These are phyloP conservation scores for Aspergillus hortae DNA, from an alignment of 2,329 filamentous ascomycete species.

Conservation along the genomic window DNA sequence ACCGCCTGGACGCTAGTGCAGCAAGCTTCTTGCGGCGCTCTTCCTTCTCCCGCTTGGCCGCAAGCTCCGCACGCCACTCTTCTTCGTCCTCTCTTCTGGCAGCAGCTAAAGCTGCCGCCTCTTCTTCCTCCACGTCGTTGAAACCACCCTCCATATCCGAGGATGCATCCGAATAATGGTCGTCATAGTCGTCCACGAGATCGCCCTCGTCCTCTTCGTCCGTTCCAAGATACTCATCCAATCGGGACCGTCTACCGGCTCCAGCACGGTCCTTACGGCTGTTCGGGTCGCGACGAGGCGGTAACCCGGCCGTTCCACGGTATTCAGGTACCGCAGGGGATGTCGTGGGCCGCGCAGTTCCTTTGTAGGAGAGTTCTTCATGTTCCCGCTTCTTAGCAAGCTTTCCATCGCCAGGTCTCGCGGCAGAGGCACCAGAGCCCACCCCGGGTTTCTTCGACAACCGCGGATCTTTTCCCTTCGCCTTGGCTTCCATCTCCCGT, in stretches of 20 bases:
- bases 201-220: slow-evolving; percentile 48
- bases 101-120: slow-evolving; percentile 36
- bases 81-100: slow-evolving; percentile 47
- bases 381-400: slow-evolving; percentile 29
- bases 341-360: slow-evolving; percentile 32
- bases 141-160: slow-evolving; percentile 52
- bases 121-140: slow-evolving; percentile 45
- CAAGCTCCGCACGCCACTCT: slow-evolving; percentile 41
- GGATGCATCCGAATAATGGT: slow-evolving; percentile 44
- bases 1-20: slow-evolving; percentile 34
- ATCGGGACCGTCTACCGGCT: slow-evolving; percentile 24
- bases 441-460: slow-evolving; percentile 25
- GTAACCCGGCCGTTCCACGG: slow-evolving; percentile 41
- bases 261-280: slow-evolving; percentile 25
- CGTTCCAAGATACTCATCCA: slow-evolving; percentile 45
- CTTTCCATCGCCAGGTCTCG: slow-evolving; percentile 19
- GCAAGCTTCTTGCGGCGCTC: slow-evolving; percentile 43
- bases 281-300: slow-evolving; percentile 22
- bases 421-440: slow-evolving; percentile 17
- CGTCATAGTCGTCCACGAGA: slow-evolving; percentile 37
- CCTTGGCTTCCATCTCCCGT: slow-evolving; percentile 38
- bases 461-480: slow-evolving; percentile 37
- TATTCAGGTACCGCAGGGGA: slow-evolving; percentile 29
- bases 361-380: slow-evolving; percentile 35
- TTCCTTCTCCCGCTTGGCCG: slow-evolving; percentile 45